Percentiles rank a stretch among this genome's conserved stretches.
These are phyloP conservation scores for Daldinia grandis DNA, from an alignment of 495 filamentous ascomycete genomes.

Conservation along the genomic window DNA sequence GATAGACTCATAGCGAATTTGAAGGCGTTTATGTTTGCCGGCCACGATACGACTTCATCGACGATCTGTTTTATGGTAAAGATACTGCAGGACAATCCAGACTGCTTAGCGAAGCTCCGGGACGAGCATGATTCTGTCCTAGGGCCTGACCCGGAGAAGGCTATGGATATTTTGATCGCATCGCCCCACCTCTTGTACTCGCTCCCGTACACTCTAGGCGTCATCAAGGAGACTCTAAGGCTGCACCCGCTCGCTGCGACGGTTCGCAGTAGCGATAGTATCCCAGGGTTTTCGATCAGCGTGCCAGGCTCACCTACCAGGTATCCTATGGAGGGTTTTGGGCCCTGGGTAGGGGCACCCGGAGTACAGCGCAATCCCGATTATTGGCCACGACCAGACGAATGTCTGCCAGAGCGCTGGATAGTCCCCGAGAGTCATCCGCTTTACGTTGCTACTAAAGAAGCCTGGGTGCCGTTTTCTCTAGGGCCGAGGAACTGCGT, in stretches of 20 bases:
- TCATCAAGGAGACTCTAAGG: constrained; percentile 59
- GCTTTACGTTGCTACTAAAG: constrained; percentile 48
- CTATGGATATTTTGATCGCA: constrained; percentile 25
- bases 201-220: constrained; percentile 55
- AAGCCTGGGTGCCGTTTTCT: constrained; percentile 63
- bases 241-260: constrained; percentile 50
- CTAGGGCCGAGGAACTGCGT: constrained; percentile 63
- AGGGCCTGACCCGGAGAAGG: constrained; percentile 37
- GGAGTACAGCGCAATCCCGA: constrained; percentile 46
- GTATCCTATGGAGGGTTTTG: constrained; percentile 44
- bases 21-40: constrained; percentile 54
- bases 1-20: constrained; percentile 42
- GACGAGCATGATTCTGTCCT: constrained; percentile 57
- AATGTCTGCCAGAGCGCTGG: constrained; percentile 59
- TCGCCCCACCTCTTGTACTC: constrained; percentile 47
- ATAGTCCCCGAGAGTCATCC: constrained; percentile 45
- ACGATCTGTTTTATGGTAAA: constrained; percentile 52
- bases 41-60: constrained; percentile 57
- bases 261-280: constrained; percentile 40
- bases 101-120: constrained; percentile 49
- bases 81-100: constrained; percentile 53
- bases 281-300: constrained; percentile 43
- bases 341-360: constrained; percentile 37
- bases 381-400: constrained; percentile 50
- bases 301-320: constrained; percentile 36